Conservation (phyloP, 139 green algal species). For the Bryopsis sp. region DNA sequence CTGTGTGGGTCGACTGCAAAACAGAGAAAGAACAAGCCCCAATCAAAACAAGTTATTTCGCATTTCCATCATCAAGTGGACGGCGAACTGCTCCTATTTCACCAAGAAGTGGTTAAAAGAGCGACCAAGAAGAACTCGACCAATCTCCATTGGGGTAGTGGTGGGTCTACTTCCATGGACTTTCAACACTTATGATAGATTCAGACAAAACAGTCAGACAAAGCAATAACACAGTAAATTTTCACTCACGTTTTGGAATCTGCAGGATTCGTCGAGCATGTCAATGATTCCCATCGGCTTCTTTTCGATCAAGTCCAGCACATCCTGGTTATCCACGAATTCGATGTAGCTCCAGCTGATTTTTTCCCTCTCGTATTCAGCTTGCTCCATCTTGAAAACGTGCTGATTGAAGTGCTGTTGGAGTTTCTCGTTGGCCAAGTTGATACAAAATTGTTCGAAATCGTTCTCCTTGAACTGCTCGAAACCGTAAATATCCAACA, state of each 20-base stretch:
- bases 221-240: neutral
- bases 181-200: too few relatives aligned
- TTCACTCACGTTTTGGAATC: slow-evolving; percentile 44
- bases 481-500: slow-evolving; percentile 98
- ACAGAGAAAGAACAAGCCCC: too few relatives aligned
- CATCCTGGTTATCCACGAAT: slow-evolving; percentile 98
- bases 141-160: too few relatives aligned
- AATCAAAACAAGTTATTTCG: too few relatives aligned
- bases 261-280: slow-evolving; percentile 89
- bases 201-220: neutral
- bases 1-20: slow-evolving; percentile 45
- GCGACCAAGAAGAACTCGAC: too few relatives aligned
- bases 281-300: slow-evolving; percentile 80
- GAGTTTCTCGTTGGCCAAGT: slow-evolving; percentile 97
- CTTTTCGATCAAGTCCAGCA: slow-evolving; percentile 93
- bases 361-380: slow-evolving; percentile 92
- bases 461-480: slow-evolving; percentile 87
- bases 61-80: too few relatives aligned
- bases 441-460: slow-evolving; percentile 98
- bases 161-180: too few relatives aligned
- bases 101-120: too few relatives aligned
- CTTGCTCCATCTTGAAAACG: slow-evolving; percentile 99
- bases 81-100: too few relatives aligned
- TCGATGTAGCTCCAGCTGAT: slow-evolving; percentile 99
- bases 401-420: slow-evolving; percentile 99